phyloP scores from a whole-genome alignment of 805 yeast genomes.

The Pichia deserticola region DNA sequence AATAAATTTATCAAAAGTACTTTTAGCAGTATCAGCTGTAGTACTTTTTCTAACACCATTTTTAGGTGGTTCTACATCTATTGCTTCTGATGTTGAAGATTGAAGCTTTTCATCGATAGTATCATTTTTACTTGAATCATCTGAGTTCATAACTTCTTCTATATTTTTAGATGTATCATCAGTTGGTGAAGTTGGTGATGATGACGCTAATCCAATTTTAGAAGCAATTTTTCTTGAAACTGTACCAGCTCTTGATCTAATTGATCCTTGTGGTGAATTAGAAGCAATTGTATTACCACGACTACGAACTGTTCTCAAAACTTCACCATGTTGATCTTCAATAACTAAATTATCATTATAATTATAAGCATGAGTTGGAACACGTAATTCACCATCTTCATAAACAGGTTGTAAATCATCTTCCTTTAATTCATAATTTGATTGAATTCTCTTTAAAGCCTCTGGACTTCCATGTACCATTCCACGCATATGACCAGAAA shows the following conservation, averaged over 20 bases:
- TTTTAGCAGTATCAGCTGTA: neutral
- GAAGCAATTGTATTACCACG: conserved; percentile 7
- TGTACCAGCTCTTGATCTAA: conserved; percentile 9
- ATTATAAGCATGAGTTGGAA: conserved; percentile 43
- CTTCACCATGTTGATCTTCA: conserved; percentile 82
- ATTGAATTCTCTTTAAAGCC: conserved; percentile 12
- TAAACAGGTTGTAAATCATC: conserved; percentile 23
- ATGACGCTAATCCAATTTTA: conserved; percentile 4
- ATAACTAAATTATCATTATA: conserved; percentile 68
- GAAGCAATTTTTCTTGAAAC: conserved; percentile 7
- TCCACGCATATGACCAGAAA: conserved; percentile 8
- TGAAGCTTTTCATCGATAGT: too few species aligned
- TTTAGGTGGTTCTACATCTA: neutral
- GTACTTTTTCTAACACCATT: neutral
- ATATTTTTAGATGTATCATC: neutral
- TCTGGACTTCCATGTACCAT: conserved; percentile 10
- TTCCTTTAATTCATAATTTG: conserved; percentile 15
- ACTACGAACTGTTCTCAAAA: conserved; percentile 47
- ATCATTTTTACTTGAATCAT: neutral
- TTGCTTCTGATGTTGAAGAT: too few species aligned
- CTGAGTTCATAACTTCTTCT: conserved; percentile 1
- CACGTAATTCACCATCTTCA: conserved; percentile 28
- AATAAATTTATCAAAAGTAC: conserved; percentile 5
- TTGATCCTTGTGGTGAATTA: neutral
- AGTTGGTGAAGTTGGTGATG: neutral